Evolutionary conservation across 805 yeast genomes (phyloP), one percentile per base, ranked within the genome.

Genomic region (Nadsonia fulvescens): DNA sequence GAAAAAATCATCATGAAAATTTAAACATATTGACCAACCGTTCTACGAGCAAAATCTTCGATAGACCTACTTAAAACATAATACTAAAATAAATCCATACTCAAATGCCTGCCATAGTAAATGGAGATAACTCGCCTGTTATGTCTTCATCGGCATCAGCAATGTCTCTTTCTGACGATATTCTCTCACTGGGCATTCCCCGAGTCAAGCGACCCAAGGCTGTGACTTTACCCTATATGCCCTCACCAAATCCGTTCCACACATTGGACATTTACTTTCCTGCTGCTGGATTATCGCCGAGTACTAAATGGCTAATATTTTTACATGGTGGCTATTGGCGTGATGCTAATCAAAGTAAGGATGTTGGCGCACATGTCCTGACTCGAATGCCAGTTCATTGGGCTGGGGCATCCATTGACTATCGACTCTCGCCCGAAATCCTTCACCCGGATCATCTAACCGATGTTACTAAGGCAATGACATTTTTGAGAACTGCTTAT

Each of bases 271-370:
- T 30, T 12, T 30, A 30, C 8, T 16, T 30, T 12, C 33, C 33
- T 5, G 32, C 22, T 3, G 17, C 30, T 12, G 33, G 33, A 3
- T n/a, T 30, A 8, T 28, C 28, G 15, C 31, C 30, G 8, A 14
- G 27, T 12, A 30, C 33, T 4, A 27, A 27, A 19, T 47, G 52
- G 51, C 32, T 46, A 5, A 58, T 77, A 1, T 70, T 68, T 37
- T 60, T 79, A 20, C 93, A 79, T 47, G 93, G 93, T 1, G 93
- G 93, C 0, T 91, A 82, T 1, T 79, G 93, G 93, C 56, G 78
- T 33, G 91, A 75, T 40, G 65, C 69, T 1, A 43, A 34, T 3
- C 71, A 73, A 41, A 71, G 82, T 0, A 59, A 51, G 14, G 47
- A 58, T 20, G 86, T 74, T 38, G 67, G 65, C 28, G 51, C 51